Percentiles rank a stretch among this genome's conserved stretches.
phyloP scores from a whole-genome alignment of 2,329 filamentous ascomycete genomes.

The Akanthomyces uredinophilus region DNA sequence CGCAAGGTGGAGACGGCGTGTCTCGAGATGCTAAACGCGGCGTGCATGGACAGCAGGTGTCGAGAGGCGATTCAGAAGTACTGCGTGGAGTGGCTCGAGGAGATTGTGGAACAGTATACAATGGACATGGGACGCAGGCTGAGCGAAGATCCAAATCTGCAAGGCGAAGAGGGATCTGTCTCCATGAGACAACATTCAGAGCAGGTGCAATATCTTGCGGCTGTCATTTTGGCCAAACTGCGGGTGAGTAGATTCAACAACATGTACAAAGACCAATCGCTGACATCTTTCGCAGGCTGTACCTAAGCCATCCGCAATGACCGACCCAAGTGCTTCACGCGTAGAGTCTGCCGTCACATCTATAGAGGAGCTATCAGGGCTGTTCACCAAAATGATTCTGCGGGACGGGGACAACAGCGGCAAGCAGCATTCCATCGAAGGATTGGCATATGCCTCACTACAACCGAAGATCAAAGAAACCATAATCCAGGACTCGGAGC shows the following conservation, averaged over 20 bases:
- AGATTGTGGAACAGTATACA: conserved; percentile 69
- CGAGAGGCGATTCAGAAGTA: conserved; percentile 80
- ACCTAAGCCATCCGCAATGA: conserved; percentile 37
- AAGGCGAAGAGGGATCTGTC: conserved; percentile 55
- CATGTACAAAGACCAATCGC: conserved; percentile 28
- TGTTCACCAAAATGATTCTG: conserved; percentile 63
- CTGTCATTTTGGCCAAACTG: conserved; percentile 71
- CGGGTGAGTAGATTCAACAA: conserved; percentile 34
- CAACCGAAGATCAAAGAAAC: conserved; percentile 81
- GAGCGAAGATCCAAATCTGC: conserved; percentile 50
- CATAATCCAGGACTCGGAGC: conserved; percentile 60
- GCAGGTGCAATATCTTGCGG: conserved; percentile 60
- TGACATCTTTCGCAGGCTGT: conserved; percentile 46
- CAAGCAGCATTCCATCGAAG: conserved; percentile 74
- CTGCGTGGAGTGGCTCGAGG: conserved; percentile 81
- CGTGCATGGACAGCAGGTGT: conserved; percentile 79
- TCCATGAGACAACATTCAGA: conserved; percentile 57
- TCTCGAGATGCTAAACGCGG: conserved; percentile 84
- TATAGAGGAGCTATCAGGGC: conserved; percentile 59
- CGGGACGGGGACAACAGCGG: conserved; percentile 47
- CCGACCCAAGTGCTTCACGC: conserved; percentile 37
- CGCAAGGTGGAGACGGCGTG: conserved; percentile 80
- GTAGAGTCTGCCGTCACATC: conserved; percentile 52
- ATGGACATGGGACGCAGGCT: conserved; percentile 48
- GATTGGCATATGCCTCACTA: conserved; percentile 85